Evolutionary conservation across 495 filamentous ascomycete genomes (phyloP).

Genomic region (Neurospora sp.): DNA sequence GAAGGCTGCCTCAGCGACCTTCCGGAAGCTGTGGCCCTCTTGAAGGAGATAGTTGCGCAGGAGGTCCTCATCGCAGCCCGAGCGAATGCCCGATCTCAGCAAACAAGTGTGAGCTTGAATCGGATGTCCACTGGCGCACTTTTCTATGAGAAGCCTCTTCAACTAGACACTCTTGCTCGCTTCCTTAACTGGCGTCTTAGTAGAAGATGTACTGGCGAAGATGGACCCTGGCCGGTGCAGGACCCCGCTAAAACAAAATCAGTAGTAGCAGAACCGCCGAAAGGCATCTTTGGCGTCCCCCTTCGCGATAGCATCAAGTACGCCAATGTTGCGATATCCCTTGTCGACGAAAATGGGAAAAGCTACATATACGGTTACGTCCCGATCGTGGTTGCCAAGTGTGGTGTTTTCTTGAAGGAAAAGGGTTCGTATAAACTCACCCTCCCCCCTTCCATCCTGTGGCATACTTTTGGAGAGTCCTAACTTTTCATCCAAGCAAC

Average conservation of each 20-base stretch:
- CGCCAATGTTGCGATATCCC: conserved; percentile 95
- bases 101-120: conserved; percentile 24
- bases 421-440: conserved; percentile 57
- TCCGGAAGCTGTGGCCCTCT: conserved; percentile 10
- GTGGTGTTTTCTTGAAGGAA: conserved; percentile 95
- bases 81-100: conserved; percentile 7
- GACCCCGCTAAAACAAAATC: conserved; percentile 8
- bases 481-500: conserved; percentile 52
- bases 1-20: conserved; percentile 9
- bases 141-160: conserved; percentile 3
- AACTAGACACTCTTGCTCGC: conserved; percentile 12
- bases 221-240: conserved; percentile 4
- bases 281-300: conserved; percentile 84
- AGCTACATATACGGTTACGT: conserved; percentile 99
- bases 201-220: conserved; percentile 2
- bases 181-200: conserved; percentile 11
- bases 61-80: conserved; percentile 5
- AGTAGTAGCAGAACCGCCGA: conserved; percentile 27
- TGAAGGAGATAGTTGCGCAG: conserved; percentile 7
- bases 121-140: conserved; percentile 3
- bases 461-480: conserved; percentile 13
- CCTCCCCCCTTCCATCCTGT: neutral
- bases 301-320: conserved; percentile 93
- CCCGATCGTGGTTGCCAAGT: conserved; percentile 97
- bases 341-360: conserved; percentile 79